Base-by-base conservation (phyloP, 441 rosid species). In the Gossypium schwendimanii region DNA sequence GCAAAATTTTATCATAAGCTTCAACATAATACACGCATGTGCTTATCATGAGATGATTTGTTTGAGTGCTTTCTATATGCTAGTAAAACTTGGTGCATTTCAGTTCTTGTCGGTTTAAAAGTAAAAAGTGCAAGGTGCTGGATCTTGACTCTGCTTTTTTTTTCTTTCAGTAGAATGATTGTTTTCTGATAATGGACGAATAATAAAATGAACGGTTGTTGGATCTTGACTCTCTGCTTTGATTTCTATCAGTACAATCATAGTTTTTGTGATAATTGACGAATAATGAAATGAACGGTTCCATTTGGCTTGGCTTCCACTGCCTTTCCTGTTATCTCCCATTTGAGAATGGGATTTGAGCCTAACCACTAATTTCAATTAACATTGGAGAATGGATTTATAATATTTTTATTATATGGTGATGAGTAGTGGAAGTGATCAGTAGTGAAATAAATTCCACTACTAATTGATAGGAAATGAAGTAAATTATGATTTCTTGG, bases 301-400 rank as follows among this genome's bases (percentile, higher is more conserved):
- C 59, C 21, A 45, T 60, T 9, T 62, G 21, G 36, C n/a, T 53
- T 62, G 15, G 59, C 59, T 18, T 53, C 70, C 78, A 75, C 58
- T 52, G 62, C 70, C 59, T 67, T 20, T 14, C 4, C 15, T 45
- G 33, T 28, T 28, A 4, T 31, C 33, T 45, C 44, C 7, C 20
- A 26, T 4, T 33, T 54, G 60, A 20, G 28, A 6, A 60, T 15
- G 45, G 26, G 41, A 59, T 59, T 12, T 59, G 18, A 11, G 12
- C 61, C 31, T 21, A 55, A n/a, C 61, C n/a, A 20, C 28, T 28
- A 10, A 55, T 55, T 55, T 21, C 6, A 1, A 31, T 31, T 31
- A 31, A 21, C 28, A 21, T 10, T 21, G 61, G 60, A 10, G 23
- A 44, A 44, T 44, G 49, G 6, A 4, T 31, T 28, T 31, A 3